Evolutionary conservation across 768 basidiomycete genomes (phyloP), one percentile per base, ranked within the genome.

Genomic region (Myochromella boudieri): DNA sequence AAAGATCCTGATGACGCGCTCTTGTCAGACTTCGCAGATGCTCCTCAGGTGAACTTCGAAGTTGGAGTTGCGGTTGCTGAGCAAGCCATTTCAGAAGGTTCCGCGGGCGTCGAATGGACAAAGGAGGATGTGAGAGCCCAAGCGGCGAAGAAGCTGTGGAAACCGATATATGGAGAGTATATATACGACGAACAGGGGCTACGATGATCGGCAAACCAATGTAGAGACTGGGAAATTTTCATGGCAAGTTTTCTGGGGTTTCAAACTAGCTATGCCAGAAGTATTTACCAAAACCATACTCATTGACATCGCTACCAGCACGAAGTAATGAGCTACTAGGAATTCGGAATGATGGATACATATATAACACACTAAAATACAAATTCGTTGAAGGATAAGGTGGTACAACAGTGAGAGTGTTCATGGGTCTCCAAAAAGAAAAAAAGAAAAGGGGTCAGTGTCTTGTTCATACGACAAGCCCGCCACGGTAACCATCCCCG

Each of bases 51-150:
- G 26, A 91, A 88, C 60, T 81, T 87, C 47, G 87, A 91, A 60
- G 77, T 93, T n/a, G 90, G 82, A 0, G 70, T 89, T 0, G 87
- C 88, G 0, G 91, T 95, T 11, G 81, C 88, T 1, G 81, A 89
- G 61, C 80, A 87, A 51, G 86, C 91, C 0, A 74, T 89, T 22
- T 71, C 79, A 22, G 91, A 95, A 57, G 89, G 87, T 1, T 72
- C 70, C 33, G 80, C 84, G 0, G 67, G 68, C 9, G 78, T 80
- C 4, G 64, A 76, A 15, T 91, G 85, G 82, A 66, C 62, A 27
- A 74, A 77, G 54, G 75, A 74, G 20, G 78, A 84, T 43, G 78
- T 83, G 11, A 70, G 80, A 56, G 67, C 72, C 37, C 71, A 66
- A 49, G 80, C 80, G 8, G 65, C 62, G 41, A 69, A 72, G 55